Base-by-base conservation (phyloP, 1,139 yeast species). In the Hanseniaspora gamundiae region DNA sequence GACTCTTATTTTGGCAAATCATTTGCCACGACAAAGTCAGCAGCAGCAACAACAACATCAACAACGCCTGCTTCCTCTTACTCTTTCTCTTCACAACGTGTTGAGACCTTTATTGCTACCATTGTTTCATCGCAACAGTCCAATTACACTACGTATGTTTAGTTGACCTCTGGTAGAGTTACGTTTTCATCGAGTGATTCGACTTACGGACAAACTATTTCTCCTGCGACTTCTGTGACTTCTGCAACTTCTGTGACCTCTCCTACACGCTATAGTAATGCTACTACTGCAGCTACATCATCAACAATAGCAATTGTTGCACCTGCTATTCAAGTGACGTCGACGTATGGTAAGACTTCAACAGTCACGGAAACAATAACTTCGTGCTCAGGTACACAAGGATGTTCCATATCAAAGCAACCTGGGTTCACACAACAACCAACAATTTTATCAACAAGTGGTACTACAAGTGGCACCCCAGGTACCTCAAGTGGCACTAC, bases 201-300 rank as follows among this genome's bases (percentile, higher is more conserved):
- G 11, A 28, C 9, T 8, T 14, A 13, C 14, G 30, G 11, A 8
- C 9, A 13, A 8, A 28, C 11, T 16, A 16, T 30, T 30, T n/a
- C 17, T n/a, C 4, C 30, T 28, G 9, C 14, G 4, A 13, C 30
- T 28, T 28, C 9, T 28, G 11, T 28, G n/a, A 27, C 43, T 5
- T 8, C 14, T 27, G 4, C 30, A 9, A 14, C 39, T 11, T 26
- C 43, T 2, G 14, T 17, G 16, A 3, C 17, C 13, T 16, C 20
- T 13, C 28, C 29, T 2, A 21, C 43, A 17, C 39, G 39, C 27
- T 31, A 31, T 28, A 29, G 35, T 44, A 47, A 46, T 35, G 47
- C 46, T 45, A 42, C 48, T 49, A 47, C 51, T 47, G 50, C 42
- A 42, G 40, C 48, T 36, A 43, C 38, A 40, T 43, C 19, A 35